These are phyloP conservation scores for Crataegus laevigata DNA, from an alignment of 306 rosid genomes.

Conservation along the genomic window DNA sequence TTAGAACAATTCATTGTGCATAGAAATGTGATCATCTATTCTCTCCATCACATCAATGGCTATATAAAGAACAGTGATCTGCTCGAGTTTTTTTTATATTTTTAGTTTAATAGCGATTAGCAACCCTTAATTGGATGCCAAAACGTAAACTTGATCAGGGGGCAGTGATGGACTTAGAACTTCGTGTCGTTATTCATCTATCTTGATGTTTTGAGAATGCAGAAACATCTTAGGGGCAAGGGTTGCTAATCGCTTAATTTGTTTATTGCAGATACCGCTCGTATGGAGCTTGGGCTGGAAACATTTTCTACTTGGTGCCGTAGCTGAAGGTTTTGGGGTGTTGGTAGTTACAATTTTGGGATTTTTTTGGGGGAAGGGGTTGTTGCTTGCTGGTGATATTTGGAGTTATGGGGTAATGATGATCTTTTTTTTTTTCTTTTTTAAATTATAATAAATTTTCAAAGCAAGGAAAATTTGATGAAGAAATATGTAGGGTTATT, in stretches of 20 bases:
- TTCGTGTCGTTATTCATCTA: neutral
- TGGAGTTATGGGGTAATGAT: too few relatives aligned
- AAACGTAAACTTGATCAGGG: neutral
- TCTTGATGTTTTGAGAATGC: neutral
- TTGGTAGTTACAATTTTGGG: too few relatives aligned
- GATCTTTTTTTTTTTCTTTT: too few relatives aligned
- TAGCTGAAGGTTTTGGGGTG: too few relatives aligned
- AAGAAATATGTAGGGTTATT: too few relatives aligned
- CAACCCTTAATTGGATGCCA: neutral
- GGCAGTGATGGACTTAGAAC: neutral
- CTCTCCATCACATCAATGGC: neutral
- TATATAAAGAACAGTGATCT: neutral
- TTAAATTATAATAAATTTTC: too few relatives aligned
- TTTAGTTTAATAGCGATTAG: neutral
- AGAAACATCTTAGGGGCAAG: neutral
- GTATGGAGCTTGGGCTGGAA: slow-evolving; percentile 89
- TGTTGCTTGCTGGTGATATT: too few relatives aligned
- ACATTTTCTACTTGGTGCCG: slow-evolving; percentile 83
- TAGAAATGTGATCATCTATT: neutral
- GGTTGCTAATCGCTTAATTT: slow-evolving; percentile 17
- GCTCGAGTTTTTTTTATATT: neutral
- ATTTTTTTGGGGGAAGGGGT: too few relatives aligned
- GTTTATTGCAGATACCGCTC: slow-evolving; percentile 50
- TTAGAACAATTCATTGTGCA: neutral
- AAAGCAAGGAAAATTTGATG: too few relatives aligned